Evolutionary conservation across 257 asterid genomes (phyloP).

Genomic region (Lavandula angustifolia): DNA sequence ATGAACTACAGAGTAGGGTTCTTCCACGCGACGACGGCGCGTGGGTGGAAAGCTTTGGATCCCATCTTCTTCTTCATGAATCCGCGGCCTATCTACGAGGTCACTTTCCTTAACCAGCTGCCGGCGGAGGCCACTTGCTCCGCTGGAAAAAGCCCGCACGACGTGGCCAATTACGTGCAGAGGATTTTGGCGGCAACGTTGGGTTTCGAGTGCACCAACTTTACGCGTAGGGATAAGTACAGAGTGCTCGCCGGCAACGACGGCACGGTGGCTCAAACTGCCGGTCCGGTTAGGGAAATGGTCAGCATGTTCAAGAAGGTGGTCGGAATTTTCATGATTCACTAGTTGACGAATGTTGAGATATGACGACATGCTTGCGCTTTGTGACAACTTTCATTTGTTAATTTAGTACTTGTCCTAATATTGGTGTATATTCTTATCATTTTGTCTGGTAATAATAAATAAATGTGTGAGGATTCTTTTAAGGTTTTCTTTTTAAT

Average conservation of each 20-base stretch:
- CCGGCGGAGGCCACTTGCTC: slow-evolving; percentile 88
- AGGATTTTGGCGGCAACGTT: slow-evolving; percentile 78
- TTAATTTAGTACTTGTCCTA: neutral
- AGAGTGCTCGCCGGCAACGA: slow-evolving; percentile 87
- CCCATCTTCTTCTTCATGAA: slow-evolving; percentile 91
- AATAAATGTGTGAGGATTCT: slow-evolving; percentile 1
- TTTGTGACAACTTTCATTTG: neutral
- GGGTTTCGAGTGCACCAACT: slow-evolving; percentile 90
- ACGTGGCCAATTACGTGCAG: slow-evolving; percentile 90
- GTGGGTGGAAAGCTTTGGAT: slow-evolving; percentile 89
- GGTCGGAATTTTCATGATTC: slow-evolving; percentile 50
- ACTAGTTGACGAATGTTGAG: neutral
- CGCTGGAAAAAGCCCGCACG: slow-evolving; percentile 75
- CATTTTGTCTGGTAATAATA: neutral
- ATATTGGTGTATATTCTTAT: neutral
- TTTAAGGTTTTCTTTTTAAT: neutral
- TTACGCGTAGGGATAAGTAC: slow-evolving; percentile 85
- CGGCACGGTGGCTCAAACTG: slow-evolving; percentile 55
- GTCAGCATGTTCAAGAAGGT: slow-evolving; percentile 41
- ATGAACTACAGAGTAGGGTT: slow-evolving; percentile 78
- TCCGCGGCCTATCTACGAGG: slow-evolving; percentile 81
- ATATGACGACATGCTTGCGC: neutral
- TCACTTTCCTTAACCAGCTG: slow-evolving; percentile 73
- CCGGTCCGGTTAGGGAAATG: slow-evolving; percentile 31
- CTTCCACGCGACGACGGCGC: slow-evolving; percentile 86